Conservation (phyloP, 208 protist genomes). For the Crithidia bombi region DNA sequence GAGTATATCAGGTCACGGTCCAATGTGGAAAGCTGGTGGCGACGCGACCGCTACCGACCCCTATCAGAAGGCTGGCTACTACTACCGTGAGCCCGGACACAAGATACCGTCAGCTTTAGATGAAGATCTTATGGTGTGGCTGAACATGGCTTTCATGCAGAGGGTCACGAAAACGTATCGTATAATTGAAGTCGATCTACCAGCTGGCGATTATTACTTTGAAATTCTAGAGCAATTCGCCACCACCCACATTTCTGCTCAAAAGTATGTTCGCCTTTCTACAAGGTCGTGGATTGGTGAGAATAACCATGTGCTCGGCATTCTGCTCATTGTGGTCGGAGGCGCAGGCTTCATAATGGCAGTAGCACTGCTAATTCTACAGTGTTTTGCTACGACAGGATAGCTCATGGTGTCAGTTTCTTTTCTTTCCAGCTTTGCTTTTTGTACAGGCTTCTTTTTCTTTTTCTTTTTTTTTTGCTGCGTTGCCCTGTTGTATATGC, state of each 20-base stretch:
- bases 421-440: conserved; percentile 5
- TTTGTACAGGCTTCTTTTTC: not conserved
- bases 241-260: conserved; percentile 84
- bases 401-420: conserved; percentile 12
- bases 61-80: conserved; percentile 78
- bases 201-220: conserved; percentile 91
- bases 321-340: conserved; percentile 92
- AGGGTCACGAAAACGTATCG: conserved; percentile 97
- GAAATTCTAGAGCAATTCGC: conserved; percentile 91
- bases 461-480: conserved; percentile 15
- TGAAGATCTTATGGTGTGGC: conserved; percentile 99
- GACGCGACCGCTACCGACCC: conserved; percentile 54
- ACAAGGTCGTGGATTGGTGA: conserved; percentile 95
- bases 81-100: conserved; percentile 82
- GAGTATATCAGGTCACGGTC: conserved; percentile 34
- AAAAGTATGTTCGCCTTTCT: conserved; percentile 94
- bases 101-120: conserved; percentile 80
- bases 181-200: conserved; percentile 82
- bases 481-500: not conserved
- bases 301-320: conserved; percentile 91
- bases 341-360: conserved; percentile 61
- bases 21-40: conserved; percentile 45
- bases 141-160: conserved; percentile 93
- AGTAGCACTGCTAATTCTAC: conserved; percentile 34
- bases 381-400: conserved; percentile 20